Conservation (phyloP, 371 early-diverging fungal species). For the Basidiobolus meristosporus region DNA sequence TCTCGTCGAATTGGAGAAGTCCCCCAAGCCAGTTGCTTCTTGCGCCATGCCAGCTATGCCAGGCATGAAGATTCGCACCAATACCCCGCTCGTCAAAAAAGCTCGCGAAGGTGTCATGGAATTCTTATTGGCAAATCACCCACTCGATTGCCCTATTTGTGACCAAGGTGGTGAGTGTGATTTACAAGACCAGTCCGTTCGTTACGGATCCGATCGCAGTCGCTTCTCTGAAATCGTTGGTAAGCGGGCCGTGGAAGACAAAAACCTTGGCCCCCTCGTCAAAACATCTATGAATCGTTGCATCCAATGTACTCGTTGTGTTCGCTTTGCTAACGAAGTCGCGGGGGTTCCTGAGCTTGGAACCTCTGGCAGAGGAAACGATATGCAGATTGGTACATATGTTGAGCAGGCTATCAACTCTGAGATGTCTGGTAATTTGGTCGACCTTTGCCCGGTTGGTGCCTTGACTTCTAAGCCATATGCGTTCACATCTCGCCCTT, state of each 20-base stretch:
- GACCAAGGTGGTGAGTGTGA: conserved; percentile 99
- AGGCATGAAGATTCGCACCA: conserved; percentile 91
- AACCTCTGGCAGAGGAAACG: conserved; percentile 89
- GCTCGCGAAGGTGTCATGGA: conserved; percentile 98
- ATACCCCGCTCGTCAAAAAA: conserved; percentile 85
- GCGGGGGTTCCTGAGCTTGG: conserved; percentile 92
- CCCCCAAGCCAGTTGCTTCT: conserved; percentile 90
- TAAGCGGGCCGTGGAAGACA: conserved; percentile 94
- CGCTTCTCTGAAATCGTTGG: conserved; percentile 68
- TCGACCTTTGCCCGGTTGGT: conserved; percentile 96
- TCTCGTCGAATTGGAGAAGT: conserved; percentile 87
- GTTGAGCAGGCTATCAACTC: conserved; percentile 72
- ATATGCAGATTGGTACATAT: conserved; percentile 95
- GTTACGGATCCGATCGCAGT: conserved; percentile 88
- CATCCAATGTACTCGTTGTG: conserved; percentile 98
- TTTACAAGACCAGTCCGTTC: conserved; percentile 91
- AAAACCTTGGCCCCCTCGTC: conserved; percentile 90
- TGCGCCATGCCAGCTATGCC: conserved; percentile 95
- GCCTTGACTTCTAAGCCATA: conserved; percentile 94
- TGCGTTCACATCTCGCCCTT: conserved; percentile 83
- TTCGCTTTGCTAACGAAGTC: conserved; percentile 94
- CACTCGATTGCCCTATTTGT: conserved; percentile 95
- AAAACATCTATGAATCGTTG: conserved; percentile 95
- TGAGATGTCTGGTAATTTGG: conserved; percentile 93
- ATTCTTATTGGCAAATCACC: conserved; percentile 92